Conservation (phyloP, 2,329 filamentous ascomycete genomes). For the Arthroderma sp. region DNA sequence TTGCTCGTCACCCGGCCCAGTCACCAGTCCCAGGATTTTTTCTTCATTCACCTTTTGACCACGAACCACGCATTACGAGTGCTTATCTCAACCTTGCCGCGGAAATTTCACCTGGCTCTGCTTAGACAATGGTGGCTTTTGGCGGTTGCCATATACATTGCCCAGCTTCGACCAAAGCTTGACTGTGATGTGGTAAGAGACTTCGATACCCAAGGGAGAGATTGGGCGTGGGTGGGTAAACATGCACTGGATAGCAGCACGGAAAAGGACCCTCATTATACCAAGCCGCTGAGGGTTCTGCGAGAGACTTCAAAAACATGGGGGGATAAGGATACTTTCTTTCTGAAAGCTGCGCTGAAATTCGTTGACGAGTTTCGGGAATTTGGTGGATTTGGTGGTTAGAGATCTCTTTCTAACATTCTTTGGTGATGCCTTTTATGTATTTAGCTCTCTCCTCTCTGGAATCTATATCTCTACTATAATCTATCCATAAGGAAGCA, state of each 20-base stretch:
- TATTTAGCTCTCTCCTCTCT: too few species aligned
- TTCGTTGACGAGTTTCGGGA: conserved; percentile 34
- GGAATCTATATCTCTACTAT: too few species aligned
- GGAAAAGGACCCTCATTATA: conserved; percentile 65
- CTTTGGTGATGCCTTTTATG: too few species aligned
- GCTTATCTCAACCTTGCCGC: conserved; percentile 62
- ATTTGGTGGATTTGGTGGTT: conserved; percentile 11
- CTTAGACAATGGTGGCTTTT: conserved; percentile 86
- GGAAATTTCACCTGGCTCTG: conserved; percentile 57
- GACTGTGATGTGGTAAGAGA: conserved; percentile 46
- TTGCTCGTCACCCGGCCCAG: conserved; percentile 28
- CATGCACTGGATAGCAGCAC: conserved; percentile 56
- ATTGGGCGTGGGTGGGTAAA: conserved; percentile 65
- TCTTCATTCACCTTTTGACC: conserved; percentile 68
- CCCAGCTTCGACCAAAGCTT: conserved; percentile 59
- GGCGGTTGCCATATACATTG: conserved; percentile 62
- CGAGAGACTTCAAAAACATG: conserved; percentile 48
- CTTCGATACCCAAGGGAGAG: conserved; percentile 48
- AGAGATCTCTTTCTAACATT: background rate
- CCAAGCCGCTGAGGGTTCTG: conserved; percentile 71
- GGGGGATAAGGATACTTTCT: conserved; percentile 33
- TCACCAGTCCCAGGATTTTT: conserved; percentile 60
- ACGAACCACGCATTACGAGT: conserved; percentile 81
- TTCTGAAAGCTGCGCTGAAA: conserved; percentile 37
- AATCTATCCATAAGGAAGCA: too few species aligned